Percentiles rank a stretch among this genome's conserved stretches.
Evolutionary conservation across 2,329 filamentous ascomycete species (phyloP).

Genomic region (Colletotrichum liriopes): DNA sequence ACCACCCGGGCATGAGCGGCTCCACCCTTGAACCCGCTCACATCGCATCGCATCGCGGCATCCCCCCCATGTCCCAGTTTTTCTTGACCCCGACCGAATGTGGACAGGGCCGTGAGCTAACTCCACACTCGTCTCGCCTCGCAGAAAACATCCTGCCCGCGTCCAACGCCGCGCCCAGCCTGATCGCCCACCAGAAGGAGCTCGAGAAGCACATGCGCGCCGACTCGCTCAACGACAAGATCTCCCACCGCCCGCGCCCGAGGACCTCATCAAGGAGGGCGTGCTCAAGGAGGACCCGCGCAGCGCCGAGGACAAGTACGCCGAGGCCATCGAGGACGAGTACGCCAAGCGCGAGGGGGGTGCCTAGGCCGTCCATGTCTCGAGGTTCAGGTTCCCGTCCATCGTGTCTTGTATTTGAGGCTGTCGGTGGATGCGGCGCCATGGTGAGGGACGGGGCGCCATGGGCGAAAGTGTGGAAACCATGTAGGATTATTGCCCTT

Average conservation of each 20-base stretch:
- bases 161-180: slow-evolving; percentile 81
- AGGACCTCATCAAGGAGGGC: slow-evolving; percentile 83
- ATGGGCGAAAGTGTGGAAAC: slow-evolving; percentile 2
- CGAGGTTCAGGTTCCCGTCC: not conserved
- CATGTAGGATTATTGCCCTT: slow-evolving; percentile 11
- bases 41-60: slow-evolving; percentile 1
- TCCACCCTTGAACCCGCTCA: not conserved
- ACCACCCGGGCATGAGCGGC: slow-evolving; percentile 4
- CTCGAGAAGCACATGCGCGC: slow-evolving; percentile 90
- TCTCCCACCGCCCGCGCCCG: slow-evolving; percentile 82
- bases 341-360: slow-evolving; percentile 76
- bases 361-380: slow-evolving; percentile 55
- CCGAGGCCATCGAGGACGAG: slow-evolving; percentile 75
- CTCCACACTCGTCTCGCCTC: slow-evolving; percentile 28
- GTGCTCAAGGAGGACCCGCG: slow-evolving; percentile 81
- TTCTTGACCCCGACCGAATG: not conserved
- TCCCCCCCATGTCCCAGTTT: not conserved
- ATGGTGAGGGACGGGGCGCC: not conserved
- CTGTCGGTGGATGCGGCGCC: not conserved
- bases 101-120: not conserved
- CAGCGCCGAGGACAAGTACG: slow-evolving; percentile 69
- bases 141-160: slow-evolving; percentile 89
- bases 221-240: slow-evolving; percentile 89
- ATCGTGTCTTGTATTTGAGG: not conserved
- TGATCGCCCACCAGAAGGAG: slow-evolving; percentile 87